Evolutionary conservation across 2,329 filamentous ascomycete genomes (phyloP).

Genomic region (Cordyceps cateniannulata): DNA sequence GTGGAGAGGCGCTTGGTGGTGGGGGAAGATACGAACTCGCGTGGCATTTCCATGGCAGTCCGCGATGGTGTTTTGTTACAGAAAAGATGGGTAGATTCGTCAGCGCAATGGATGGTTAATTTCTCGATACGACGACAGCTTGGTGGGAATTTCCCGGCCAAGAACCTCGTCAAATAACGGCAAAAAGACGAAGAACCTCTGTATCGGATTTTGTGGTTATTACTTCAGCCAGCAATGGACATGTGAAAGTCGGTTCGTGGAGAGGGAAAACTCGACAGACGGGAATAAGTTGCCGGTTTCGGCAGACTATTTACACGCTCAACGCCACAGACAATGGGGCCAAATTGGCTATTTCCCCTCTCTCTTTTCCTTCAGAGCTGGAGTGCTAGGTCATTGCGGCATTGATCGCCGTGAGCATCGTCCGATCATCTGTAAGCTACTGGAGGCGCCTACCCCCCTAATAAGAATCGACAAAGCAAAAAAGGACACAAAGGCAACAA

Average conservation of each 20-base stretch:
- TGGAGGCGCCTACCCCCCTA: no score
- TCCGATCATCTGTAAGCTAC: background rate
- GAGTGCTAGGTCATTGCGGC: background rate
- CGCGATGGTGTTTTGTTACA: background rate
- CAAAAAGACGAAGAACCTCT: background rate
- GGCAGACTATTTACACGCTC: background rate
- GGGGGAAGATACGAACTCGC: background rate
- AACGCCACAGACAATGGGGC: background rate
- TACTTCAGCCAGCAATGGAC: no score
- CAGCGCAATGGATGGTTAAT: no score
- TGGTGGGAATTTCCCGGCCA: no score
- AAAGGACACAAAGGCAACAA: background rate
- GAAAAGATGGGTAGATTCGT: background rate
- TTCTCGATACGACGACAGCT: background rate
- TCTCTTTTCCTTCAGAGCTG: background rate
- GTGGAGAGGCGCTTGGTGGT: background rate
- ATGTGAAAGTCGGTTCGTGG: background rate
- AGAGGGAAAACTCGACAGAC: background rate
- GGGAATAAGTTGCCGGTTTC: background rate
- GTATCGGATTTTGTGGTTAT: no score
- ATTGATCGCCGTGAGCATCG: constrained; percentile 3
- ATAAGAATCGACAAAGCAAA: background rate
- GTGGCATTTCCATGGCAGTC: background rate
- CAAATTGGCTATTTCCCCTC: background rate
- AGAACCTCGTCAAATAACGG: background rate